Evolutionary conservation across 208 protist species (phyloP).

Genomic region (Leptomonas pyrrhocoris): DNA sequence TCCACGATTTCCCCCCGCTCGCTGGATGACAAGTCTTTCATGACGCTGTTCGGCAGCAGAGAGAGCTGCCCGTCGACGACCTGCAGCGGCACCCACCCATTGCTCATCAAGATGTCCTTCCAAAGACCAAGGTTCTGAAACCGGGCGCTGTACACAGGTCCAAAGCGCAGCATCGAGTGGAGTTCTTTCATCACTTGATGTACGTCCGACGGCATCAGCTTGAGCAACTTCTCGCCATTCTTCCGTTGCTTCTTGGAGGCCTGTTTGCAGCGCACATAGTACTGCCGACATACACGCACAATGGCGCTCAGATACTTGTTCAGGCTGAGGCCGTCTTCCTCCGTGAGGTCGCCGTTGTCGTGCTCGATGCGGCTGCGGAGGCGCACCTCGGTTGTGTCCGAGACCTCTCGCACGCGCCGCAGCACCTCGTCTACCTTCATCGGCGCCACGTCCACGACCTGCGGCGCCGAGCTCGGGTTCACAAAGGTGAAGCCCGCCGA

Average conservation of each 20-base stretch:
- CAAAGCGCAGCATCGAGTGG: slow-evolving; percentile 46
- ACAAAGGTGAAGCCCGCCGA: slow-evolving; percentile 10
- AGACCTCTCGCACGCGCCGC: slow-evolving; percentile 5
- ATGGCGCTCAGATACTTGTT: slow-evolving; percentile 28
- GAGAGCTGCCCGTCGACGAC: slow-evolving; percentile 35
- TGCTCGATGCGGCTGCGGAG: slow-evolving; percentile 25
- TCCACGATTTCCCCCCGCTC: slow-evolving; percentile 32
- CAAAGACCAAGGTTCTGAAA: slow-evolving; percentile 22
- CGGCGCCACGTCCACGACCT: slow-evolving; percentile 7
- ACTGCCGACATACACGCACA: slow-evolving; percentile 19
- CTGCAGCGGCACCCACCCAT: slow-evolving; percentile 59
- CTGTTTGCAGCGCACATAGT: slow-evolving; percentile 26
- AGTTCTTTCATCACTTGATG: slow-evolving; percentile 32
- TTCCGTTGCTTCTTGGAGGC: slow-evolving; percentile 22
- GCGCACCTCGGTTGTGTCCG: slow-evolving; percentile 4
- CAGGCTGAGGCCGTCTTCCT: slow-evolving; percentile 13
- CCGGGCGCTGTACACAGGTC: slow-evolving; percentile 26
- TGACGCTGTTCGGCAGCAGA: background rate
- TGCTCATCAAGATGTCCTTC: slow-evolving; percentile 20
- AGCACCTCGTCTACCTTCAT: slow-evolving; percentile 24
- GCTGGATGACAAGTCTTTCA: slow-evolving; percentile 15
- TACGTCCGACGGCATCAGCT: slow-evolving; percentile 19
- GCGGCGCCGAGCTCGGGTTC: background rate
- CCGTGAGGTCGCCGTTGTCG: slow-evolving; percentile 10
- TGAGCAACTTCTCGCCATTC: slow-evolving; percentile 13